A percentile compares a stretch with the other conserved stretches of the same genome.
These are phyloP conservation scores for Incumbomyces lentus DNA, from an alignment of 2,329 filamentous ascomycete genomes.

Conservation along the genomic window DNA sequence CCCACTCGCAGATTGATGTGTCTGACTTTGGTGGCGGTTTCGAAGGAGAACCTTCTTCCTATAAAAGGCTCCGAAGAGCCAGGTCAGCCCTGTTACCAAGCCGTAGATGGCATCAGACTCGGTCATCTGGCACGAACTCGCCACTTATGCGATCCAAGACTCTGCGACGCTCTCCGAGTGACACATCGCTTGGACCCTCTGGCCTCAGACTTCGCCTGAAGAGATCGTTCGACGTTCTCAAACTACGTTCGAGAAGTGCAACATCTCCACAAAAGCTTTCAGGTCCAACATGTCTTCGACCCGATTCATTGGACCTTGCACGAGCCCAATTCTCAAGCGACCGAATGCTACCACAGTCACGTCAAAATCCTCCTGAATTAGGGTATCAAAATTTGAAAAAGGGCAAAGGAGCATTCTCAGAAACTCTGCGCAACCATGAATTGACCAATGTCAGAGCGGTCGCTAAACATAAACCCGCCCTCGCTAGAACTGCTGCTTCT, in stretches of 20 bases:
- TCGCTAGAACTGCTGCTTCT: constrained; percentile 24
- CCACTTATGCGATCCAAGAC: constrained; percentile 8
- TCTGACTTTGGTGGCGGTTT: constrained; percentile 4
- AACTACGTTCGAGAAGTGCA: constrained; percentile 21
- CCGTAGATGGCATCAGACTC: constrained; percentile 21
- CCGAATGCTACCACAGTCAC: constrained; percentile 14
- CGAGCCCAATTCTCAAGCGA: constrained; percentile 30
- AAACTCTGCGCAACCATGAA: constrained; percentile 14
- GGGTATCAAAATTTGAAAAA: constrained; percentile 16
- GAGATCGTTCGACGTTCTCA: constrained; percentile 35
- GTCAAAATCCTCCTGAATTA: constrained; percentile 22
- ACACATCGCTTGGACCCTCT: constrained; percentile 2
- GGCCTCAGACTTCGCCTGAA: constrained; percentile 22
- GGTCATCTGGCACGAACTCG: constrained; percentile 4
- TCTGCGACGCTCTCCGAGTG: constrained; percentile 8
- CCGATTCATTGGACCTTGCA: constrained; percentile 31
- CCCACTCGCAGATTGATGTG: not conserved
- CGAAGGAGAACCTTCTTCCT: constrained; percentile 32
- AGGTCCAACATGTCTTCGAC: constrained; percentile 18
- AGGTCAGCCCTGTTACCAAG: constrained; percentile 39
- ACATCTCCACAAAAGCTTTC: constrained; percentile 9
- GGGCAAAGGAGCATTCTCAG: constrained; percentile 24
- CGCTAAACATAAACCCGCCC: not conserved
- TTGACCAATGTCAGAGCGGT: constrained; percentile 7
- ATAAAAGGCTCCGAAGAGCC: constrained; percentile 36